These are phyloP conservation scores for Cercospora sp. DNA, from an alignment of 2,329 filamentous ascomycete genomes.

Conservation along the genomic window DNA sequence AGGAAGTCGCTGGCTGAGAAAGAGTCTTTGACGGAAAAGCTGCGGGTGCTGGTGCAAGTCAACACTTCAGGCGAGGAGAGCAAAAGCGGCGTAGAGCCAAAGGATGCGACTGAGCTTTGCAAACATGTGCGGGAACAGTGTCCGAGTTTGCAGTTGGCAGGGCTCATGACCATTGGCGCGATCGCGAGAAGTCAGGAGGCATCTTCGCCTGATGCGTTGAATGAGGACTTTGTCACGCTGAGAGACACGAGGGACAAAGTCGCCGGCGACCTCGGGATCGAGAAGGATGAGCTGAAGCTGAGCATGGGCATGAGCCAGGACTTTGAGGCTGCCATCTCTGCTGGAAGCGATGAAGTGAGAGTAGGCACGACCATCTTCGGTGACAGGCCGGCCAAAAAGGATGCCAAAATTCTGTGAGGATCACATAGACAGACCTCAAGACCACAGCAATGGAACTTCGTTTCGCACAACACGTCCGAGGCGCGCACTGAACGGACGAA, in stretches of 20 bases:
- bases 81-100: slow-evolving; percentile 80
- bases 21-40: slow-evolving; percentile 39
- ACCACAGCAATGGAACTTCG: not conserved
- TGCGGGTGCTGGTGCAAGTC: slow-evolving; percentile 85
- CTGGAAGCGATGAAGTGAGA: slow-evolving; percentile 86
- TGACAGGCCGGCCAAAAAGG: slow-evolving; percentile 71
- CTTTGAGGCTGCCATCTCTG: slow-evolving; percentile 80
- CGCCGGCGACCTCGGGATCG: slow-evolving; percentile 58
- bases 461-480: not conserved
- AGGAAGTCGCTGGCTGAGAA: slow-evolving; percentile 59
- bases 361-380: slow-evolving; percentile 96
- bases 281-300: slow-evolving; percentile 67
- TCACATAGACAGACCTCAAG: not conserved
- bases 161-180: slow-evolving; percentile 96
- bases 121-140: slow-evolving; percentile 68
- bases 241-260: slow-evolving; percentile 70
- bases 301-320: slow-evolving; percentile 99
- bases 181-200: slow-evolving; percentile 79
- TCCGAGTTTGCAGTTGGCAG: slow-evolving; percentile 70
- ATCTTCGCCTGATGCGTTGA: slow-evolving; percentile 71
- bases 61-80: slow-evolving; percentile 87
- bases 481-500: not conserved
- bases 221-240: slow-evolving; percentile 81
- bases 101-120: slow-evolving; percentile 63
- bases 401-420: slow-evolving; percentile 63